These are phyloP conservation scores for Mycosarcoma maydis DNA, from an alignment of 1,284 basidiomycete genomes.

Conservation along the genomic window DNA sequence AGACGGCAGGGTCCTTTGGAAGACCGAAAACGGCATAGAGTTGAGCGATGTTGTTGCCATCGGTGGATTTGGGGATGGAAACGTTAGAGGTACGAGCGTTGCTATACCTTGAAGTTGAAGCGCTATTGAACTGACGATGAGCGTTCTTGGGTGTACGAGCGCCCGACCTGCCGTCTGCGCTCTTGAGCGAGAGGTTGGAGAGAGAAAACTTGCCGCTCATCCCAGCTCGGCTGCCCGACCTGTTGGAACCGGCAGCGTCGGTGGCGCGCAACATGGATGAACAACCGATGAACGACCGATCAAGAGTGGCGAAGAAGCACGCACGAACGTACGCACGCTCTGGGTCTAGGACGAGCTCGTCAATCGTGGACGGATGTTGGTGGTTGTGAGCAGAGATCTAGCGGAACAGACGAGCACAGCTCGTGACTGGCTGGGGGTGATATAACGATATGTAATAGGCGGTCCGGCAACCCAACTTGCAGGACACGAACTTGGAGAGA, in stretches of 20 bases:
- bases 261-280: constrained; percentile 6
- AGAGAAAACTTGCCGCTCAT: constrained; percentile 39
- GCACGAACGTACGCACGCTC: too few species aligned
- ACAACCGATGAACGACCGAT: background rate
- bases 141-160: constrained; percentile 24
- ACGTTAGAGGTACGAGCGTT: constrained; percentile 19
- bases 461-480: too few species aligned
- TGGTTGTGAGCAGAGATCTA: too few species aligned
- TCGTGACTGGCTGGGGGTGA: too few species aligned
- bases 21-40: constrained; percentile 71
- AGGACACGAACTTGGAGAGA: too few species aligned
- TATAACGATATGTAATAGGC: too few species aligned
- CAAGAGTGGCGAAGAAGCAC: background rate
- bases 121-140: constrained; percentile 23
- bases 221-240: constrained; percentile 23
- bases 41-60: constrained; percentile 67
- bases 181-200: constrained; percentile 44
- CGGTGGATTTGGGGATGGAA: constrained; percentile 37
- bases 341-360: too few species aligned
- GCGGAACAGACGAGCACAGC: too few species aligned
- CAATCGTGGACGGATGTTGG: too few species aligned
- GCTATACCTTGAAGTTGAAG: constrained; percentile 8
- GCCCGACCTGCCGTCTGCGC: constrained; percentile 17
- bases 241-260: constrained; percentile 24
- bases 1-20: constrained; percentile 70